Base-by-base conservation (phyloP, 2,329 filamentous ascomycete species). In the Grosmannia penicillata region DNA sequence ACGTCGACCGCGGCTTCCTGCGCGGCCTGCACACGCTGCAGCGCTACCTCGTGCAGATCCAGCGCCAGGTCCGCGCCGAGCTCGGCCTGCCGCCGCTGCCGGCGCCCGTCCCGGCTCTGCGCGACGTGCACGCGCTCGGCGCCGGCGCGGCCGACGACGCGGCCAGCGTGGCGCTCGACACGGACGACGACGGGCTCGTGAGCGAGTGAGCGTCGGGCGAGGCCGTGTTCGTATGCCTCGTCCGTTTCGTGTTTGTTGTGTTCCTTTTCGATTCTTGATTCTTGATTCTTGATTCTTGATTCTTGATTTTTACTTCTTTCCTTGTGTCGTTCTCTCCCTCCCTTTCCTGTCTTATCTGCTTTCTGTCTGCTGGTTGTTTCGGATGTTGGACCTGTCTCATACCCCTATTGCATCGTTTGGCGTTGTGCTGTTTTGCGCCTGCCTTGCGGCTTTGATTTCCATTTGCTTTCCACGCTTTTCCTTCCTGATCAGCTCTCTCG, bases 1-100 rank as follows among this genome's bases (percentile, higher is more conserved):
- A 84, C 43, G 78, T 93, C 7, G 91, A 98, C 49, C 72, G 78
- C 22, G 91, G 91, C 0, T 98, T 96, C 51, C 63, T 98, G 29
- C 78, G 87, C 40, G 91, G 91, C 0, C 59, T 98, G 42, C 68
- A 78, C 37, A 84, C 78, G 4, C 61, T 98, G 47, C 72, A 76
- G 40, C 72, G 76, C 53, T 96, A 95, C 56, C 93, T 98, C 51
- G 68, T 87, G 49, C 74, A 77, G 40, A 95, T 98, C 38, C 79
- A 91, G 62, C 74, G 73, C 49, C 87, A 96, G 45, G 70, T 89
- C 24, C 59, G 70, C 36, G 53, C 56, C 9, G 66, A 72, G 45
- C 54, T 75, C 42, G 69, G 65, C 4, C 49, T 75, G 11, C 45
- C 46, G 2, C n/a, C n/a, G n/a, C n/a, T 42, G 42, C 15, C 46